phyloP scores from a whole-genome alignment of 495 filamentous ascomycete species.

The Schizothecium vesticola region DNA sequence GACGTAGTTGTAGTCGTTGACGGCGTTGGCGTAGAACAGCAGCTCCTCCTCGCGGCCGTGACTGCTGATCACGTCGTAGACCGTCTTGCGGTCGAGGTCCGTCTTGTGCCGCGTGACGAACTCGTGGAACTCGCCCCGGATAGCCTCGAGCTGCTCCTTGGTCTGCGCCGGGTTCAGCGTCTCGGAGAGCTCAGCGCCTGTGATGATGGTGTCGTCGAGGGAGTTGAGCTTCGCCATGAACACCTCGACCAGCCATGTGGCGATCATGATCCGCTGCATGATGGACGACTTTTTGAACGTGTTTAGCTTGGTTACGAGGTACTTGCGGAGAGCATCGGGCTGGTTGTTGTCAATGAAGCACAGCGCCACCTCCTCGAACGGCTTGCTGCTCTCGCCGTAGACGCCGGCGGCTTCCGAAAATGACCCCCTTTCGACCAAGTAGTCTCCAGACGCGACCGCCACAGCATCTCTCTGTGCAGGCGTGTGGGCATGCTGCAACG shows the following conservation, averaged over 20 bases:
- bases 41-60: conserved; percentile 92
- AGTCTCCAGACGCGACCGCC: conserved; percentile 83
- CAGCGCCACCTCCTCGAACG: conserved; percentile 91
- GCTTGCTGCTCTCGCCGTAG: conserved; percentile 92
- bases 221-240: conserved; percentile 97
- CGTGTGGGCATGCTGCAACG: conserved; percentile 70
- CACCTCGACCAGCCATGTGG: conserved; percentile 89
- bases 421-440: conserved; percentile 69
- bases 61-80: conserved; percentile 91
- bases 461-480: conserved; percentile 79
- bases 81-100: conserved; percentile 85
- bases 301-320: conserved; percentile 76
- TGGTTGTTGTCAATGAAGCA: conserved; percentile 84
- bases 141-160: conserved; percentile 60
- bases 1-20: conserved; percentile 91
- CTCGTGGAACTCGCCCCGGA: conserved; percentile 76
- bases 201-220: conserved; percentile 88
- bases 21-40: conserved; percentile 77
- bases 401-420: conserved; percentile 81
- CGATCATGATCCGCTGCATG: conserved; percentile 94
- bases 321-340: conserved; percentile 86
- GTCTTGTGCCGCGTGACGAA: conserved; percentile 78
- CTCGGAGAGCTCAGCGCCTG: conserved; percentile 76
- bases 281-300: conserved; percentile 73
- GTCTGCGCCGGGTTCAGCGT: conserved; percentile 63